phyloP scores from a whole-genome alignment of 1,284 basidiomycete species.

The Phellinidium pouzarii region DNA sequence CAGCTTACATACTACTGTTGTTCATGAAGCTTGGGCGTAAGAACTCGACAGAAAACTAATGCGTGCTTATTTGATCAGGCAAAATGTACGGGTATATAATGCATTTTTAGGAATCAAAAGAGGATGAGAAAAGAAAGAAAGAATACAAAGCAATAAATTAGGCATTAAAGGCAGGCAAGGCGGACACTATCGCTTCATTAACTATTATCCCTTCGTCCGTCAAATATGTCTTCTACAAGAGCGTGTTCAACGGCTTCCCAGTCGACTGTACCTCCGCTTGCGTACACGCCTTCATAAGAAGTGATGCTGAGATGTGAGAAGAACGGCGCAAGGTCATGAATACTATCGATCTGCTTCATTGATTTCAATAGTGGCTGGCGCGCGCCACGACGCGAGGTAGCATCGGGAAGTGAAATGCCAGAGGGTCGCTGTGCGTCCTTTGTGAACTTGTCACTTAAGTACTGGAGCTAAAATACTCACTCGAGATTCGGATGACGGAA shows the following conservation, averaged over 20 bases:
- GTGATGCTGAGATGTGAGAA: conserved; percentile 84
- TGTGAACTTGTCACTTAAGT: not conserved
- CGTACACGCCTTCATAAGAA: conserved; percentile 86
- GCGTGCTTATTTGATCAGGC: no score
- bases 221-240: conserved; percentile 83
- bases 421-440: not conserved
- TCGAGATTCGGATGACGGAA: conserved; percentile 41
- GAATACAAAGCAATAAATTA: not conserved
- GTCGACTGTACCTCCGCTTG: conserved; percentile 71
- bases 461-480: conserved; percentile 26
- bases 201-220: conserved; percentile 37
- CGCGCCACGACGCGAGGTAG: conserved; percentile 33
- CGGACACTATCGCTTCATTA: not conserved
- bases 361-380: conserved; percentile 68
- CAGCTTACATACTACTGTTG: no score
- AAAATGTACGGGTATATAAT: conserved; percentile 19
- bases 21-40: no score
- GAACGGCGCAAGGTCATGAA: conserved; percentile 79
- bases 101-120: no score
- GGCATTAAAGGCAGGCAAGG: not conserved
- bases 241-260: conserved; percentile 82
- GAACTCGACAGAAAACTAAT: no score
- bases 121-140: conserved; percentile 12
- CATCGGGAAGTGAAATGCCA: conserved; percentile 12
- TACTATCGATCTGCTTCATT: conserved; percentile 68